Conservation (phyloP, 2,329 filamentous ascomycete species). For the Aspergillus texensis region DNA sequence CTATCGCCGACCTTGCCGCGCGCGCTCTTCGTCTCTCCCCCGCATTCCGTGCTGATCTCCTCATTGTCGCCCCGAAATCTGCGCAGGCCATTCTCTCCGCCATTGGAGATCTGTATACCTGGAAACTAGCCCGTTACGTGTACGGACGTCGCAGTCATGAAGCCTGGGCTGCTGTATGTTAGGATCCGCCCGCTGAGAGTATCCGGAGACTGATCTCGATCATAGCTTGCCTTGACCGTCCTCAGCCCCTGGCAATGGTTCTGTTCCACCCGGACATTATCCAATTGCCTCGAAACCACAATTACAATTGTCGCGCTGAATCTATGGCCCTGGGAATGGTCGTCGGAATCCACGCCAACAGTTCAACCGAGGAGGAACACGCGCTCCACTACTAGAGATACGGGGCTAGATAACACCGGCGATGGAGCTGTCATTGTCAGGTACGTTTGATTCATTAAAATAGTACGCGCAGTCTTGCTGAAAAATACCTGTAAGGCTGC, state of each 20-base stretch:
- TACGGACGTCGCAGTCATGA: conserved; percentile 67
- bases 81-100: conserved; percentile 79
- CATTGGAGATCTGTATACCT: conserved; percentile 81
- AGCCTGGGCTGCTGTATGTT: conserved; percentile 68
- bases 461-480: neutral
- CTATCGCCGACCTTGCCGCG: conserved; percentile 60
- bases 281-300: conserved; percentile 90
- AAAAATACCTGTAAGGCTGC: conserved; percentile 48
- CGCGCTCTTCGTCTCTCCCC: conserved; percentile 57
- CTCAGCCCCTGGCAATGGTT: conserved; percentile 96
- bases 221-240: conserved; percentile 69
- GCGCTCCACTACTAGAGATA: neutral
- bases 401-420: neutral
- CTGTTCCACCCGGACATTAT: conserved; percentile 88
- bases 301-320: conserved; percentile 78
- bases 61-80: conserved; percentile 73
- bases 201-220: conserved; percentile 21
- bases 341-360: conserved; percentile 45
- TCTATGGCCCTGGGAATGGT: conserved; percentile 83
- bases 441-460: conserved; percentile 21
- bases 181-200: neutral
- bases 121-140: conserved; percentile 73
- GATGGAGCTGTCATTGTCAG: conserved; percentile 21
- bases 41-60: conserved; percentile 62
- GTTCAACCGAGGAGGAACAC: conserved; percentile 28